These are phyloP conservation scores for Fragilaria radians DNA, from an alignment of 108 stramenopile genomes.

Conservation along the genomic window DNA sequence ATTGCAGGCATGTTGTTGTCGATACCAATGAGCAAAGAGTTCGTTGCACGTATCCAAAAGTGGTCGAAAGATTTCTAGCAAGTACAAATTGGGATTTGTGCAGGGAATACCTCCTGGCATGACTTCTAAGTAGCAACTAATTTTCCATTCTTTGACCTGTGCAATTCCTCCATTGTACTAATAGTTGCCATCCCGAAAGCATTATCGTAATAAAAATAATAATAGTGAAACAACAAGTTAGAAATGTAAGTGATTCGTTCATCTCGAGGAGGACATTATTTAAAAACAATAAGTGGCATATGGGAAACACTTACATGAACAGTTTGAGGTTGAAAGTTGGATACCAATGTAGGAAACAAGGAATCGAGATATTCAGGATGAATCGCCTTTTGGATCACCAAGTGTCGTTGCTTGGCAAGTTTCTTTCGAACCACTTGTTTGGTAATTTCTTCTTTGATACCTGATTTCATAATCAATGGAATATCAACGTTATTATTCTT, in stretches of 20 bases:
- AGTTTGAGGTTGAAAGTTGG: constrained; percentile 69
- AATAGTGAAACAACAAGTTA: too few species aligned
- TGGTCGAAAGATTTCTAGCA: constrained; percentile 46
- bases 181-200: too few species aligned
- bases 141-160: constrained; percentile 83
- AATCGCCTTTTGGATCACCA: constrained; percentile 55
- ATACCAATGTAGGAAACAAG: constrained; percentile 55
- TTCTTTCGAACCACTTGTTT: constrained; percentile 73
- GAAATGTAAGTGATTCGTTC: too few species aligned
- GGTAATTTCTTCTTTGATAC: constrained; percentile 41
- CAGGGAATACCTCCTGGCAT: constrained; percentile 83
- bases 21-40: constrained; percentile 71
- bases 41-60: constrained; percentile 68
- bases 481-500: neutral
- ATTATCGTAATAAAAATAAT: too few species aligned
- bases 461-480: constrained; percentile 18
- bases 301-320: constrained; percentile 24
- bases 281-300: neutral
- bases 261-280: neutral
- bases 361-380: constrained; percentile 64
- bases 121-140: constrained; percentile 86
- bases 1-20: constrained; percentile 80
- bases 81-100: constrained; percentile 52
- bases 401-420: constrained; percentile 69
- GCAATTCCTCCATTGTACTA: constrained; percentile 82